Evolutionary conservation across 2,329 filamentous ascomycete species (phyloP).

Genomic region (Trichophyton mentagrophytes): DNA sequence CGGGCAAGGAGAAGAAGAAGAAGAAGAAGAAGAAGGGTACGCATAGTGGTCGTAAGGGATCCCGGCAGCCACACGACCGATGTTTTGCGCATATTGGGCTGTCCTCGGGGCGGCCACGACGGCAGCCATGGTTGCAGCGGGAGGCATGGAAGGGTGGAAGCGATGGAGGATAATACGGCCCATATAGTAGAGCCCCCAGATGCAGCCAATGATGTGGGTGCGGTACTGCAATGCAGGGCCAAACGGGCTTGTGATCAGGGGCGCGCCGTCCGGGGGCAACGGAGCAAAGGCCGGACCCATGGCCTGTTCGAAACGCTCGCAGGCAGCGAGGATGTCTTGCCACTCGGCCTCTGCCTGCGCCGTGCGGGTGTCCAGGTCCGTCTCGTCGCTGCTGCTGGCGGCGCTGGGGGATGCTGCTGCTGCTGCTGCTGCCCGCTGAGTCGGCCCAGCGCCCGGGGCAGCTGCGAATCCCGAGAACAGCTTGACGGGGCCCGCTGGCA

Average conservation of each 20-base stretch:
- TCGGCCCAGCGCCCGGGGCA: no score
- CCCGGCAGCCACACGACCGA: slow-evolving; percentile 71
- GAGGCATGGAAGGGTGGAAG: slow-evolving; percentile 79
- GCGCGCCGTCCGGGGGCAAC: slow-evolving; percentile 53
- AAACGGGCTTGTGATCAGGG: slow-evolving; percentile 58
- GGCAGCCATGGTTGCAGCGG: slow-evolving; percentile 76
- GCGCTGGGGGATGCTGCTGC: slow-evolving; percentile 13
- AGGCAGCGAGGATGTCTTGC: slow-evolving; percentile 39
- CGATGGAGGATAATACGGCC: slow-evolving; percentile 70
- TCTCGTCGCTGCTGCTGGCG: slow-evolving; percentile 33
- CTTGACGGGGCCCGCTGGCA: slow-evolving; percentile 30
- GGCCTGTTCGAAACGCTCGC: slow-evolving; percentile 38
- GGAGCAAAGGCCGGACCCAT: slow-evolving; percentile 67
- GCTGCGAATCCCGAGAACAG: slow-evolving; percentile 41
- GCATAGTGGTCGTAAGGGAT: slow-evolving; percentile 36
- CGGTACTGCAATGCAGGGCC: slow-evolving; percentile 69
- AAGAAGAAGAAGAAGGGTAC: slow-evolving; percentile 13
- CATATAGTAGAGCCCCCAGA: slow-evolving; percentile 83
- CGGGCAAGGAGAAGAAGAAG: slow-evolving; percentile 6
- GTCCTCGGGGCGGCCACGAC: slow-evolving; percentile 64
- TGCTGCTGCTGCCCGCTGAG: background rate
- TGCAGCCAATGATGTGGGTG: slow-evolving; percentile 71
- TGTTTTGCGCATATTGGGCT: slow-evolving; percentile 53
- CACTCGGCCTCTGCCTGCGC: slow-evolving; percentile 65
- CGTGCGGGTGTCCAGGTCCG: slow-evolving; percentile 51